Conservation (phyloP, 257 asterid genomes). For the Orobanche coerulescens region DNA sequence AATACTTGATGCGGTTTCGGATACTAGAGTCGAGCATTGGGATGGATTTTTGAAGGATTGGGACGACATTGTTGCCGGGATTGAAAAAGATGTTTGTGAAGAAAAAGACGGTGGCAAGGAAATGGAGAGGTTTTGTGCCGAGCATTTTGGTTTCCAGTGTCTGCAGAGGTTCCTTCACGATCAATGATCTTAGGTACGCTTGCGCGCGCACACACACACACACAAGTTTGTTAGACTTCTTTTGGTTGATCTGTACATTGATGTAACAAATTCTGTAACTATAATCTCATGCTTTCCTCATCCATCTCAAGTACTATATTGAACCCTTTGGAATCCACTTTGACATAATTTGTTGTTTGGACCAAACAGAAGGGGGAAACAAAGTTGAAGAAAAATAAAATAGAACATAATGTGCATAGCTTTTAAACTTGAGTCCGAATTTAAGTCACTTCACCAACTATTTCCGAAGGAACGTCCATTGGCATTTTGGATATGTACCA, state of each 20-base stretch:
- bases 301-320: not conserved
- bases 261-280: conserved; percentile 7
- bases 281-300: not conserved
- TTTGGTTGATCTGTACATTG: conserved; percentile 4
- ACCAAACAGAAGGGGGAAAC: not conserved
- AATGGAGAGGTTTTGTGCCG: conserved; percentile 82
- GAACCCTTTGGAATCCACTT: too few relatives aligned
- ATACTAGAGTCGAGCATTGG: conserved; percentile 34
- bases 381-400: too few relatives aligned
- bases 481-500: too few relatives aligned
- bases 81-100: conserved; percentile 48
- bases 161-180: conserved; percentile 90
- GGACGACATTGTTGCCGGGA: conserved; percentile 63
- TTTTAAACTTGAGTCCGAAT: too few relatives aligned
- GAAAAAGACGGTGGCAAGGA: conserved; percentile 66
- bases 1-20: conserved; percentile 43
- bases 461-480: too few relatives aligned
- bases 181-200: conserved; percentile 31
- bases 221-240: conserved; percentile 1
- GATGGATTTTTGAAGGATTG: conserved; percentile 75
- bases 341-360: not conserved
- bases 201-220: conserved; percentile 7
- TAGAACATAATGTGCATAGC: too few relatives aligned
- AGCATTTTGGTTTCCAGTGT: conserved; percentile 81
- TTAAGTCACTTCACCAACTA: too few relatives aligned